A percentile compares a stretch with the other conserved stretches of the same genome.
Conservation (phyloP, 139 green algal genomes). For the Gonium pectorale region DNA sequence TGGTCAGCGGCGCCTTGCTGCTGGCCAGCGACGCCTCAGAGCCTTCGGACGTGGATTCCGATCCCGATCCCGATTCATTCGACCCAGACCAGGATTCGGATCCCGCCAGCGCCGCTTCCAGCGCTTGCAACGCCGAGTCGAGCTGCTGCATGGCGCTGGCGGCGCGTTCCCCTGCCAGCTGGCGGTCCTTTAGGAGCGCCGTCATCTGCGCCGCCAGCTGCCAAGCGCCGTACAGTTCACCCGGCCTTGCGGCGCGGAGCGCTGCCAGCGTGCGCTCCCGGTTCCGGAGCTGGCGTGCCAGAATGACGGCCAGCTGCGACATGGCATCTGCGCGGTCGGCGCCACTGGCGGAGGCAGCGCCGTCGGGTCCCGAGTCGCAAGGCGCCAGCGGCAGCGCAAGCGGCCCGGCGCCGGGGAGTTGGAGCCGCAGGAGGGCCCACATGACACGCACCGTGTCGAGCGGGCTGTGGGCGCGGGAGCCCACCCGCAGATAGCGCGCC, state of each 20-base stretch:
- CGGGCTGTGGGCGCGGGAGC: neutral
- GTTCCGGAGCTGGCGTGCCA: slow-evolving; percentile 20
- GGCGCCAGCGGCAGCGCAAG: neutral
- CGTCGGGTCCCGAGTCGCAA: neutral
- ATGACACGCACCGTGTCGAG: slow-evolving; percentile 33
- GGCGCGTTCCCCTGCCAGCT: neutral
- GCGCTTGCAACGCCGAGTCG: neutral
- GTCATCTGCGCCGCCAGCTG: slow-evolving; percentile 7
- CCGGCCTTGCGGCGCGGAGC: neutral
- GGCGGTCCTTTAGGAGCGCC: slow-evolving; percentile 1
- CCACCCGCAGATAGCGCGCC: slow-evolving; percentile 19
- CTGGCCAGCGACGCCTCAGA: too few relatives aligned
- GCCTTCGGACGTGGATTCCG: too few relatives aligned
- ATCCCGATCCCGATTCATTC: too few relatives aligned
- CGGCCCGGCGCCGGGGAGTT: slow-evolving; percentile 6
- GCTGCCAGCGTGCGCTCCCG: neutral
- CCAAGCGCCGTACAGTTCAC: slow-evolving; percentile 31
- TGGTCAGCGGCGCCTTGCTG: too few relatives aligned
- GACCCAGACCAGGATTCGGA: slow-evolving; percentile 1
- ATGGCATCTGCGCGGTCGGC: neutral
- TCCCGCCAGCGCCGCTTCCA: slow-evolving; percentile 14
- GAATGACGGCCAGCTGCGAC: neutral
- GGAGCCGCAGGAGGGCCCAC: slow-evolving; percentile 30
- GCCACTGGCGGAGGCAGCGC: neutral
- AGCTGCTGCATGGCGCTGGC: slow-evolving; percentile 4